Evolutionary conservation across 345 rosid genomes (phyloP).

Genomic region (Citrus unshiu): DNA sequence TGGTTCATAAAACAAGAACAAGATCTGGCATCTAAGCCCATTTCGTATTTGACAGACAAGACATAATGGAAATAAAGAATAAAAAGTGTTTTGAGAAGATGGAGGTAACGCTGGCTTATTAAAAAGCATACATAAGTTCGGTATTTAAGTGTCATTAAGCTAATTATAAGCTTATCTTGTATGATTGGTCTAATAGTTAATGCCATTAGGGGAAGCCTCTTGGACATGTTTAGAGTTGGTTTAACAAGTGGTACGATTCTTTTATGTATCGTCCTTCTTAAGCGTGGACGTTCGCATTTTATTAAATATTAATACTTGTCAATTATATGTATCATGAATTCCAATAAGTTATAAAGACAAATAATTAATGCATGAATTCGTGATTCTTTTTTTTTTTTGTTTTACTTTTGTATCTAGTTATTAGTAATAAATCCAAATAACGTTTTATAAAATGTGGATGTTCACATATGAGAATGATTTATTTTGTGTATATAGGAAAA

Average conservation of each 20-base stretch:
- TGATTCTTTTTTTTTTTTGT: not conserved
- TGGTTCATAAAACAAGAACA: not conserved
- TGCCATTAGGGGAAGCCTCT: not conserved
- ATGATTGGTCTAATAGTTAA: not conserved
- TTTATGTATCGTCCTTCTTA: too few species aligned
- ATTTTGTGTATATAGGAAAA: too few species aligned
- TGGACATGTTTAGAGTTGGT: not conserved
- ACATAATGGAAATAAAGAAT: not conserved
- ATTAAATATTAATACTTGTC: too few species aligned
- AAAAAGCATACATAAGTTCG: not conserved
- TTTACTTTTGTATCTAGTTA: not conserved
- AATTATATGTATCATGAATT: too few species aligned
- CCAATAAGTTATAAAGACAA: too few species aligned
- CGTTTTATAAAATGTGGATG: too few species aligned
- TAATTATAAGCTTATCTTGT: not conserved
- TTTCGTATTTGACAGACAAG: not conserved
- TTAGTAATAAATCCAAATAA: too few species aligned
- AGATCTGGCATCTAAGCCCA: not conserved
- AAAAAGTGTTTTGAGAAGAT: not conserved
- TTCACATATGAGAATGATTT: accelerated
- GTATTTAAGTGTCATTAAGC: not conserved
- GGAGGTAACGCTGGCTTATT: not conserved
- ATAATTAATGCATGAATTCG: too few species aligned
- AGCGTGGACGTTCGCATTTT: too few species aligned
- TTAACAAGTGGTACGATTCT: not conserved